phyloP scores from a whole-genome alignment of 2,329 filamentous ascomycete species.

The Cladosporium sp. region DNA sequence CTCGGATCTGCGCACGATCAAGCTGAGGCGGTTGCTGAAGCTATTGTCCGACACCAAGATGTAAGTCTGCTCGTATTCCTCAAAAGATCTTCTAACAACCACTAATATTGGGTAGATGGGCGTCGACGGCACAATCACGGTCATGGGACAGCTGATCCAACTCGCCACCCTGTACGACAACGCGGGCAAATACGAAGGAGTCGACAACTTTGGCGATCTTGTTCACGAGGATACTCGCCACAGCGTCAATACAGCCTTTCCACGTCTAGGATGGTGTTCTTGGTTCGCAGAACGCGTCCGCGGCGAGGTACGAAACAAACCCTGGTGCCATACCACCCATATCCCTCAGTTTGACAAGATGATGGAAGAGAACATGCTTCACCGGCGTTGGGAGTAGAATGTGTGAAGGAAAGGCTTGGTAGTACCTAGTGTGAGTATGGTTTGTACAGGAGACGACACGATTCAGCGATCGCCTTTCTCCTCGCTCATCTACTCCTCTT shows the following conservation, averaged over 20 bases:
- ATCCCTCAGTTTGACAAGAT: constrained; percentile 5
- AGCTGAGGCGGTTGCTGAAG: constrained; percentile 69
- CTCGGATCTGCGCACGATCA: constrained; percentile 56
- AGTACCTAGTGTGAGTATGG: neutral
- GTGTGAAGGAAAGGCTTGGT: neutral
- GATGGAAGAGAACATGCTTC: constrained; percentile 1
- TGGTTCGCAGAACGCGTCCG: constrained; percentile 1
- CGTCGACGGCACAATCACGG: neutral
- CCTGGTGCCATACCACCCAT: constrained; percentile 4
- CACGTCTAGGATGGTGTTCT: neutral
- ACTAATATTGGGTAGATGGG: neutral
- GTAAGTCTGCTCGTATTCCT: constrained; percentile 48
- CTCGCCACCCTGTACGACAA: constrained; percentile 6
- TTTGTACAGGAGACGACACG: too few relatives aligned
- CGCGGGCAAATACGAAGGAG: neutral
- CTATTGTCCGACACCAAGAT: constrained; percentile 73
- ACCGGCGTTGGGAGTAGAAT: neutral
- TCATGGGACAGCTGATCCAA: constrained; percentile 6
- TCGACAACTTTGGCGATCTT: neutral
- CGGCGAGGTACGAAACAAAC: neutral
- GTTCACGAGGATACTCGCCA: constrained; percentile 5
- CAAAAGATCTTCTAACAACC: neutral
- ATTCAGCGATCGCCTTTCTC: too few relatives aligned
- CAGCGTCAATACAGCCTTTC: neutral
- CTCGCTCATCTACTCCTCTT: too few relatives aligned